phyloP scores from a whole-genome alignment of 106 monocot genomes.

The Allium cepa region DNA sequence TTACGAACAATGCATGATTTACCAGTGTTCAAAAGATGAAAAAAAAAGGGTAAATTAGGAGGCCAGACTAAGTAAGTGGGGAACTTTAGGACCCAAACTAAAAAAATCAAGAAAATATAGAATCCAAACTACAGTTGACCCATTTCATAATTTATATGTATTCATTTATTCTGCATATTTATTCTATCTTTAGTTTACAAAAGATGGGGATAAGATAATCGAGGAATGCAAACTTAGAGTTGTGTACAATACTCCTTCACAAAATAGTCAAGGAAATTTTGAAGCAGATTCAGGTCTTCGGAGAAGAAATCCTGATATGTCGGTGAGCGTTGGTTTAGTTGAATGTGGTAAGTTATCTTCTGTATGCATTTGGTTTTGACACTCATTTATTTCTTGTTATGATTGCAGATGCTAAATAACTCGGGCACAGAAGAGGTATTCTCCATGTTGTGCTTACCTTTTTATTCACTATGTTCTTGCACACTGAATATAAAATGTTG shows the following conservation, averaged over 20 bases:
- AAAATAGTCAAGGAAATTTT: conserved; percentile 25
- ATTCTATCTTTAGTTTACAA: conserved; percentile 52
- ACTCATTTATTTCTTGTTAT: neutral
- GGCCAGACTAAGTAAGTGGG: too few relatives aligned
- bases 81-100: too few relatives aligned
- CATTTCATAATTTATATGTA: neutral
- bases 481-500: too few relatives aligned
- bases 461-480: too few relatives aligned
- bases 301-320: conserved; percentile 9
- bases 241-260: conserved; percentile 35
- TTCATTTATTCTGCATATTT: conserved; percentile 2
- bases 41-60: too few relatives aligned
- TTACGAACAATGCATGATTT: too few relatives aligned
- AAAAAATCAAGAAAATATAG: too few relatives aligned
- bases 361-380: neutral
- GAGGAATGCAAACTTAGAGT: conserved; percentile 84
- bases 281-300: conserved; percentile 29
- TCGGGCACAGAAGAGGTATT: conserved; percentile 50
- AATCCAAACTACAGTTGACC: neutral
- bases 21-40: too few relatives aligned
- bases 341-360: neutral
- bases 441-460: neutral
- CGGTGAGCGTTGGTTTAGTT: conserved; percentile 23
- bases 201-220: conserved; percentile 60
- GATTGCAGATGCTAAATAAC: conserved; percentile 33